Base-by-base conservation (phyloP, 768 basidiomycete genomes). In the Serendipita sp. region DNA sequence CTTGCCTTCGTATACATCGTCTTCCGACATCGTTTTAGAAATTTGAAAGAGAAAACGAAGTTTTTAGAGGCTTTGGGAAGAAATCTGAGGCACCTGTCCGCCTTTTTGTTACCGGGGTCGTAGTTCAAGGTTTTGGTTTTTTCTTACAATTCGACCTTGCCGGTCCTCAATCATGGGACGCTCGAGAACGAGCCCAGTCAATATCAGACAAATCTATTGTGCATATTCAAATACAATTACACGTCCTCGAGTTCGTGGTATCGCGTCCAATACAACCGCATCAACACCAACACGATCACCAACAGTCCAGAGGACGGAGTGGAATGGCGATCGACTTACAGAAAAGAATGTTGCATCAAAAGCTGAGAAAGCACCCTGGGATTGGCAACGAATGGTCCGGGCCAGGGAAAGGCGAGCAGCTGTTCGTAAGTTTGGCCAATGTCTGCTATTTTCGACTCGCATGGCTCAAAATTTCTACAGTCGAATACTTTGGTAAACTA, bases 1-100 rank as follows among this genome's bases (percentile, higher is more conserved):
- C 53, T 28, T 28, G 31, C 94, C 94, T 72, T 95, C 91, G 76
- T 88, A 98, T 72, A 85, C 74, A 78, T 94, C 91, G 74, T 92
- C 90, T 68, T 74, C 73, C 65, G 73, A 75, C 84, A 88, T 86
- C 79, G 81, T 85, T 76, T 76, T 73, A 70, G 58, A 60, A 66
- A 44, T 62, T 67, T 63, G 30, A 60, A 43, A 45, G 33, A 42
- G 33, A 42, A 64, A 67, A 70, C 67, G 69, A 66, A 66, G 62
- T 50, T 64, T 44, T 30, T 38, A 51, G 61, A 61, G 33, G 60
- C 26, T 61, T 48, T 48, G 45, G 62, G 34, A 62, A 61, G 60
- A 56, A 38, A 61, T 63, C 62, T 20, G 20, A 28, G 45, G 20
- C 26, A 28, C 7, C 45, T 20, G n/a, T 20, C 9, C 45, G 20